These are phyloP conservation scores for Dysphania ambrosioides DNA, from an alignment of 148 eudicot genomes.

Conservation along the genomic window DNA sequence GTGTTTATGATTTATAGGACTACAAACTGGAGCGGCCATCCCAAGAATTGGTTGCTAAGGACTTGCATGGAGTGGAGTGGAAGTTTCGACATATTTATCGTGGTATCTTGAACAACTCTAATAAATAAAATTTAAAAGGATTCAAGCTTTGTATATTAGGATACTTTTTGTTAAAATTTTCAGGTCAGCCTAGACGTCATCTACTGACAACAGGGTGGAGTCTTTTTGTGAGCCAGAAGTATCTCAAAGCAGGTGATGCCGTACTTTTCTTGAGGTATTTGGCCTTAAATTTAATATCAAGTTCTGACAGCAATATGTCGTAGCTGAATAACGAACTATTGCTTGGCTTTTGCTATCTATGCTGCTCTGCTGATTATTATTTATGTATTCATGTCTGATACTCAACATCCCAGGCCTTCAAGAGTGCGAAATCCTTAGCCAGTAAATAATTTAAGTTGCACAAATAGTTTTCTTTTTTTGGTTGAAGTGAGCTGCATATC, in stretches of 20 bases:
- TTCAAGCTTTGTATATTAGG: background rate
- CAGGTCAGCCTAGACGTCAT: slow-evolving; percentile 95
- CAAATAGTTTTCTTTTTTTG: no score
- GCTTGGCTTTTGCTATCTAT: no score
- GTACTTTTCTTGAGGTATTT: slow-evolving; percentile 88
- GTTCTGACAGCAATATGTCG: no score
- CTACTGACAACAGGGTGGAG: slow-evolving; percentile 95
- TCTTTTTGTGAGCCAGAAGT: slow-evolving; percentile 80
- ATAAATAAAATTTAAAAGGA: background rate
- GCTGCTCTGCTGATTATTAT: no score
- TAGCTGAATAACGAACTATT: no score
- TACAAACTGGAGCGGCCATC: slow-evolving; percentile 82
- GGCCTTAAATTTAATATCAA: no score
- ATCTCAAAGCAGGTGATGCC: slow-evolving; percentile 83
- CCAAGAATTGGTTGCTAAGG: slow-evolving; percentile 87
- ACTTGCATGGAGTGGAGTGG: slow-evolving; percentile 90
- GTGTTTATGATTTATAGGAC: slow-evolving; percentile 54
- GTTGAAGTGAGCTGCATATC: no score
- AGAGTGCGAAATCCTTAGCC: background rate
- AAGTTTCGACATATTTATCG: slow-evolving; percentile 86
- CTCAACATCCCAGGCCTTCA: no score
- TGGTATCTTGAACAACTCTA: slow-evolving; percentile 38
- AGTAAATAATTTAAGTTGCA: background rate
- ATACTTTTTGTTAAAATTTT: slow-evolving; percentile 7
- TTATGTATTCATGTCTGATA: no score